Conservation (phyloP, 768 basidiomycete genomes). For the Boletus edulis region DNA sequence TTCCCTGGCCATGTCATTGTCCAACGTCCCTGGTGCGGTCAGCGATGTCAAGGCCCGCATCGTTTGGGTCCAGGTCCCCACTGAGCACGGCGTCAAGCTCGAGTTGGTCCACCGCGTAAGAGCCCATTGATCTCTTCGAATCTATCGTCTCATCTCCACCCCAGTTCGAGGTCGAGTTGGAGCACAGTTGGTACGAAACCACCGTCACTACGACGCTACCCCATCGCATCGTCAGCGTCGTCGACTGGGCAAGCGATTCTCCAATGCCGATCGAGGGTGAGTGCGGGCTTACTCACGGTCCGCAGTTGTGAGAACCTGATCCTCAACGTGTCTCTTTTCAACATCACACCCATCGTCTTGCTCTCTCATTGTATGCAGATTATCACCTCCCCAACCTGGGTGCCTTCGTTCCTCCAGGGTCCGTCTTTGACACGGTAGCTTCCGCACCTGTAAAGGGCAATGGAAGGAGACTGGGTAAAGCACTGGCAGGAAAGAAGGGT, state of each 20-base stretch:
- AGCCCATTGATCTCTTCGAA: background rate
- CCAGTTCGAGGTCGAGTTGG: slow-evolving; percentile 88
- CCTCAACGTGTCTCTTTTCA: background rate
- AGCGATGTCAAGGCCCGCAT: slow-evolving; percentile 78
- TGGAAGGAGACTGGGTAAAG: slow-evolving; percentile 14
- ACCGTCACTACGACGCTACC: slow-evolving; percentile 73
- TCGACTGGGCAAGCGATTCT: slow-evolving; percentile 92
- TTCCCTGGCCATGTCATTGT: slow-evolving; percentile 32
- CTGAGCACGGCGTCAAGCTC: slow-evolving; percentile 57
- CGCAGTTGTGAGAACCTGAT: slow-evolving; percentile 5
- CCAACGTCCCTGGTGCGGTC: slow-evolving; percentile 67
- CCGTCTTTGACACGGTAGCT: slow-evolving; percentile 15
- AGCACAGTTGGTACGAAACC: slow-evolving; percentile 95
- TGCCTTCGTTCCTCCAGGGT: slow-evolving; percentile 24
- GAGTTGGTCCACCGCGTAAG: slow-evolving; percentile 60
- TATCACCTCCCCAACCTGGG: slow-evolving; percentile 23
- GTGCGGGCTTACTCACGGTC: slow-evolving; percentile 4
- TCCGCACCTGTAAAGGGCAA: background rate
- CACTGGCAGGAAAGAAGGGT: slow-evolving; percentile 12
- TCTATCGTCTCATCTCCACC: background rate
- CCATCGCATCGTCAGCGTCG: slow-evolving; percentile 80
- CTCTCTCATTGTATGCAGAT: background rate
- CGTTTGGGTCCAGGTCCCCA: slow-evolving; percentile 81
- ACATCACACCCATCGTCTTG: background rate
- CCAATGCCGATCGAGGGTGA: slow-evolving; percentile 36